A percentile compares a stretch with the other conserved stretches of the same genome.
phyloP scores from a whole-genome alignment of 352 stramenopile genomes.

The Globisporangium acanthophoron region DNA sequence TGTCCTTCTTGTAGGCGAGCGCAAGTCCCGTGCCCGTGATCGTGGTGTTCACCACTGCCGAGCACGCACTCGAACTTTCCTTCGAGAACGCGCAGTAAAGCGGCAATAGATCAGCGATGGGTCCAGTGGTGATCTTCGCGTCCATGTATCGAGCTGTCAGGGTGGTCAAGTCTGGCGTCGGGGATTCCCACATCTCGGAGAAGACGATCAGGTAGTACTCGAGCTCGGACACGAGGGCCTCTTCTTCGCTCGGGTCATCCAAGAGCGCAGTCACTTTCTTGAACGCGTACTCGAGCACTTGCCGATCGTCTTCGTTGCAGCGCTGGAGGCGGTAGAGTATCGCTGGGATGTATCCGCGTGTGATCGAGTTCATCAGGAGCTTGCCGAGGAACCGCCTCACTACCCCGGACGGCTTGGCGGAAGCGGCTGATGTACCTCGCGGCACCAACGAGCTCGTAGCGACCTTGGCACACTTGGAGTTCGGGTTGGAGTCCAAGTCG shows the following conservation, averaged over 20 bases:
- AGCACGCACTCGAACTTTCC: slow-evolving; percentile 27
- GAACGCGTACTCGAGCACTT: slow-evolving; percentile 22
- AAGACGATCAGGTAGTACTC: slow-evolving; percentile 47
- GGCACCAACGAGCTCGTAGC: no score
- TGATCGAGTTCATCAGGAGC: slow-evolving; percentile 16
- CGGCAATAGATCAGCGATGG: slow-evolving; percentile 16
- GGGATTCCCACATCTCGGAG: slow-evolving; percentile 51
- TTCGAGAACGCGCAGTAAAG: slow-evolving; percentile 55
- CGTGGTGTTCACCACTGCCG: slow-evolving; percentile 14
- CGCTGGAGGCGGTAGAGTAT: slow-evolving; percentile 32
- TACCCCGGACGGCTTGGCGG: slow-evolving; percentile 12
- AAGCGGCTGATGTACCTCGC: no score
- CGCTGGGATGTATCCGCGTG: slow-evolving; percentile 26
- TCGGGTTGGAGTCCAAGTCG: slow-evolving; percentile 18
- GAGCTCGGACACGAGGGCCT: slow-evolving; percentile 21
- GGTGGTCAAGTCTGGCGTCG: slow-evolving; percentile 10
- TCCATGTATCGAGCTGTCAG: slow-evolving; percentile 24
- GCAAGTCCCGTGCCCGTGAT: neutral
- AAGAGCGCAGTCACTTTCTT: slow-evolving; percentile 5
- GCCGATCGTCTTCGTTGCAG: slow-evolving; percentile 21
- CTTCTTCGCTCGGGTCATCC: slow-evolving; percentile 12
- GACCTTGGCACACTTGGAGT: slow-evolving; percentile 17
- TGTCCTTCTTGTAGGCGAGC: slow-evolving; percentile 35
- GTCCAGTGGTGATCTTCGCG: slow-evolving; percentile 18
- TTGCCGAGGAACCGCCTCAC: slow-evolving; percentile 22